These are phyloP conservation scores for Neospermospora avenae DNA, from an alignment of 2,329 filamentous ascomycete species.

Conservation along the genomic window DNA sequence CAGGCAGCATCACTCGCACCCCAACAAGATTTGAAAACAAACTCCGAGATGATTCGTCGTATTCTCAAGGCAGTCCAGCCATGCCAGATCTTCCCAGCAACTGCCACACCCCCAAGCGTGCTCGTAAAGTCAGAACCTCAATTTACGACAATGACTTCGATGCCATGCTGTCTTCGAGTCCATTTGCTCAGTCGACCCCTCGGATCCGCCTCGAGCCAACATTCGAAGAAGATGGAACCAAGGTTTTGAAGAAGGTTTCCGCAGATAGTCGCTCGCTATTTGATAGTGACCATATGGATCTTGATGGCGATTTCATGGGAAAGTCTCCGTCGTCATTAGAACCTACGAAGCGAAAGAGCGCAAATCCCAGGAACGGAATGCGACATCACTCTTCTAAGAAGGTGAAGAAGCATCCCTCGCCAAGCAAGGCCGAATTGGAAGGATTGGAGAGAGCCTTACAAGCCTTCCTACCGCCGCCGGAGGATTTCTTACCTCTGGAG, in stretches of 20 bases:
- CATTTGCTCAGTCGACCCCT: slow-evolving; percentile 31
- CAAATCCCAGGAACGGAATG: slow-evolving; percentile 3
- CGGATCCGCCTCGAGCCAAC: slow-evolving; percentile 25
- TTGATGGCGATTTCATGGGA: background rate
- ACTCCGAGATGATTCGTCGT: slow-evolving; percentile 12
- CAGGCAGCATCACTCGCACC: slow-evolving; percentile 10
- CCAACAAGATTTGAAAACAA: slow-evolving; percentile 18
- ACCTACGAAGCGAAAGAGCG: slow-evolving; percentile 15
- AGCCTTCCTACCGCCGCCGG: slow-evolving; percentile 1
- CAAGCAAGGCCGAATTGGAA: slow-evolving; percentile 28
- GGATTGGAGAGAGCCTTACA: slow-evolving; percentile 15
- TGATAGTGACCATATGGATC: slow-evolving; percentile 19
- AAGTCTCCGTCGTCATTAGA: slow-evolving; percentile 4
- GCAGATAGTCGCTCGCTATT: slow-evolving; percentile 22
- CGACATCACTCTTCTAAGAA: slow-evolving; percentile 8
- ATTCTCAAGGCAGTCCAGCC: slow-evolving; percentile 4
- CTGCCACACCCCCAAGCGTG: slow-evolving; percentile 2
- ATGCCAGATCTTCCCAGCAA: slow-evolving; percentile 14
- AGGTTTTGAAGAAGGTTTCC: slow-evolving; percentile 18
- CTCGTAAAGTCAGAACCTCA: background rate
- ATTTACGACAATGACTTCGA: slow-evolving; percentile 18
- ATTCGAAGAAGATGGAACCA: slow-evolving; percentile 20
- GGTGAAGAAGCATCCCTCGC: slow-evolving; percentile 30
- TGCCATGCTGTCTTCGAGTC: slow-evolving; percentile 28
- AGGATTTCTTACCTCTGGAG: slow-evolving; percentile 5